Evolutionary conservation across 257 asterid species (phyloP).

Genomic region (Penstemon eatonii): DNA sequence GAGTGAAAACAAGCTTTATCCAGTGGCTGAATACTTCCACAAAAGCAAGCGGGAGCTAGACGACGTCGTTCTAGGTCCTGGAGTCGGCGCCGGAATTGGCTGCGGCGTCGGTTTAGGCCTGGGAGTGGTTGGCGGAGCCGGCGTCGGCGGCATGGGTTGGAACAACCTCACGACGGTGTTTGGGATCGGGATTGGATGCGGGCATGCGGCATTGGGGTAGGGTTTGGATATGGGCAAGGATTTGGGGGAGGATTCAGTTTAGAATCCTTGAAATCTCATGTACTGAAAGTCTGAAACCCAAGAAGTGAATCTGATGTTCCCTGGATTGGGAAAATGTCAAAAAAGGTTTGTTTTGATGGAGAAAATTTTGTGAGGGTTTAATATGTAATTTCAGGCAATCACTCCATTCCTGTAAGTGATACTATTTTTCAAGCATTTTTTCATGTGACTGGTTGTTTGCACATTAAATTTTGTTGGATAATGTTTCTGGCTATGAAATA

Average conservation of each 20-base stretch:
- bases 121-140: slow-evolving; percentile 67
- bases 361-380: background rate
- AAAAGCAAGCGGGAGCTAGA: slow-evolving; percentile 40
- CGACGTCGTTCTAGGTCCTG: slow-evolving; percentile 67
- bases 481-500: too few relatives aligned
- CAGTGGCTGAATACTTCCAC: slow-evolving; percentile 52
- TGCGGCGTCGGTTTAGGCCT: slow-evolving; percentile 81
- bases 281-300: slow-evolving; percentile 45
- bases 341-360: slow-evolving; percentile 11
- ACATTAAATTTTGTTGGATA: too few relatives aligned
- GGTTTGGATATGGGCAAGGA: slow-evolving; percentile 78
- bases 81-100: slow-evolving; percentile 74
- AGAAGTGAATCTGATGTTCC: slow-evolving; percentile 37
- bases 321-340: background rate
- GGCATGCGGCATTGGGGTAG: slow-evolving; percentile 90
- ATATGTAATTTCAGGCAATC: too few relatives aligned
- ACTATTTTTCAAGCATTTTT: too few relatives aligned
- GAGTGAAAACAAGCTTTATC: slow-evolving; percentile 36
- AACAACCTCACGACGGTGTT: slow-evolving; percentile 53
- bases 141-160: slow-evolving; percentile 58
- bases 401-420: too few relatives aligned
- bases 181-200: slow-evolving; percentile 83
- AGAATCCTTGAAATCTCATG: slow-evolving; percentile 43
- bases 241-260: slow-evolving; percentile 59
- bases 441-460: too few relatives aligned